A percentile compares a stretch with the other conserved stretches of the same genome.
Evolutionary conservation across 1,284 basidiomycete genomes (phyloP).

Genomic region (Waitea zeae): DNA sequence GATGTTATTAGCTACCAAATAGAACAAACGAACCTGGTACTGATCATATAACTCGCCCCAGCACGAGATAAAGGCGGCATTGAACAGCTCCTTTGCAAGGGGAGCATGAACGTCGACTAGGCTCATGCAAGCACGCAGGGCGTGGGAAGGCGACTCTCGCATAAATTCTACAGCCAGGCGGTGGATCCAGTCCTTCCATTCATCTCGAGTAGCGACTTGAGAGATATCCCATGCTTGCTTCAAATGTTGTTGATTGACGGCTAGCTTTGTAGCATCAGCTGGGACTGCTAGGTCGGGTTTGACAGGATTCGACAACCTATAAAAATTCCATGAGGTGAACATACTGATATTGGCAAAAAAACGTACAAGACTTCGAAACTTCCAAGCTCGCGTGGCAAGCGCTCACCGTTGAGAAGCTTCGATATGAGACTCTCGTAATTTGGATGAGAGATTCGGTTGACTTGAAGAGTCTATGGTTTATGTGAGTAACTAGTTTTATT

Average conservation of each 20-base stretch:
- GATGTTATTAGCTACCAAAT: not conserved
- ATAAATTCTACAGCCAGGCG: conserved; percentile 91
- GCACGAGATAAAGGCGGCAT: conserved; percentile 95
- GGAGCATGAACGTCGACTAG: conserved; percentile 87
- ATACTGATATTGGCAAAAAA: conserved; percentile 1
- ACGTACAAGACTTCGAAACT: conserved; percentile 41
- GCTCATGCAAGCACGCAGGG: conserved; percentile 88
- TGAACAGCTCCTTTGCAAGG: conserved; percentile 90
- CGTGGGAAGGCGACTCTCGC: conserved; percentile 96
- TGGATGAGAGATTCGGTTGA: conserved; percentile 69
- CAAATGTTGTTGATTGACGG: conserved; percentile 94
- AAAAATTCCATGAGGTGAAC: conserved; percentile 3
- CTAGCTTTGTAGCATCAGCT: conserved; percentile 76
- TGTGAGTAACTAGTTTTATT: not conserved
- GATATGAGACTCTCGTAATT: conserved; percentile 82
- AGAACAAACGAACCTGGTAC: conserved; percentile 61
- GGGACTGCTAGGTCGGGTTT: conserved; percentile 60
- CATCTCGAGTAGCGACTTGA: conserved; percentile 63
- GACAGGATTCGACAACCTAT: conserved; percentile 35
- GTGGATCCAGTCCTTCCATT: conserved; percentile 96
- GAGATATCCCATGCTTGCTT: conserved; percentile 96
- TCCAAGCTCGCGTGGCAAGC: conserved; percentile 63
- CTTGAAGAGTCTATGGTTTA: conserved; percentile 43
- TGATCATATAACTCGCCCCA: conserved; percentile 95
- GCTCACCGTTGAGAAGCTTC: conserved; percentile 86